phyloP scores from a whole-genome alignment of 2,329 filamentous ascomycete genomes.

The Microascus cirrosus region DNA sequence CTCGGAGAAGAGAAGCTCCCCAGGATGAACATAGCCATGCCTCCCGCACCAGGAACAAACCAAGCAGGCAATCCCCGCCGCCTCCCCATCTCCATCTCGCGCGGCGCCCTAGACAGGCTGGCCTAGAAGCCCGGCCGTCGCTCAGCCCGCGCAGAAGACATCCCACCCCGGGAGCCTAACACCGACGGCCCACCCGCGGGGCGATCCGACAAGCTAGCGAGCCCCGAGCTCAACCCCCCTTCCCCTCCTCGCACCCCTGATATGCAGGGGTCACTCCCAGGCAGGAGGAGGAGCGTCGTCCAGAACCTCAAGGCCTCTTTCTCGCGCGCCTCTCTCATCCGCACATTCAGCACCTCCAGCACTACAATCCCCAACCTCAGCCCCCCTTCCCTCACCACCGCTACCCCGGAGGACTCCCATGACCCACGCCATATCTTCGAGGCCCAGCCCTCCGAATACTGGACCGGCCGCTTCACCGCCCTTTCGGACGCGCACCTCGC shows the following conservation, averaged over 20 bases:
- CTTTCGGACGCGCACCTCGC: background rate
- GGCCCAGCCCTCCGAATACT: constrained; percentile 41
- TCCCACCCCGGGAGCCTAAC: background rate
- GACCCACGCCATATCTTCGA: constrained; percentile 21
- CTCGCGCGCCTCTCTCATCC: background rate
- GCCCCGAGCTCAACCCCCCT: background rate
- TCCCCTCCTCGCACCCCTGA: background rate
- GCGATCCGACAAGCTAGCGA: too few relatives aligned
- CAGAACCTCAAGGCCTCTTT: background rate
- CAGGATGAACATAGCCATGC: background rate
- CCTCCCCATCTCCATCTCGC: background rate
- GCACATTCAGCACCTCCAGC: background rate
- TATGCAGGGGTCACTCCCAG: background rate
- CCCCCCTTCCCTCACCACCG: background rate
- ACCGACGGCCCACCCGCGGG: background rate
- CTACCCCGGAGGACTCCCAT: background rate
- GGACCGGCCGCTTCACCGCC: constrained; percentile 46
- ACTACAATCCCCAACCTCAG: background rate
- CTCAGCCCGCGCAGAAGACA: background rate
- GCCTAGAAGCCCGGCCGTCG: background rate
- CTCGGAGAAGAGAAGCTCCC: background rate
- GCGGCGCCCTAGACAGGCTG: background rate
- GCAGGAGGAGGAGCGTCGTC: background rate
- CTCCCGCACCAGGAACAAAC: background rate
- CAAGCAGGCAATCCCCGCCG: background rate